Conservation (phyloP, 2,329 filamentous ascomycete species). For the Phoma sp. region DNA sequence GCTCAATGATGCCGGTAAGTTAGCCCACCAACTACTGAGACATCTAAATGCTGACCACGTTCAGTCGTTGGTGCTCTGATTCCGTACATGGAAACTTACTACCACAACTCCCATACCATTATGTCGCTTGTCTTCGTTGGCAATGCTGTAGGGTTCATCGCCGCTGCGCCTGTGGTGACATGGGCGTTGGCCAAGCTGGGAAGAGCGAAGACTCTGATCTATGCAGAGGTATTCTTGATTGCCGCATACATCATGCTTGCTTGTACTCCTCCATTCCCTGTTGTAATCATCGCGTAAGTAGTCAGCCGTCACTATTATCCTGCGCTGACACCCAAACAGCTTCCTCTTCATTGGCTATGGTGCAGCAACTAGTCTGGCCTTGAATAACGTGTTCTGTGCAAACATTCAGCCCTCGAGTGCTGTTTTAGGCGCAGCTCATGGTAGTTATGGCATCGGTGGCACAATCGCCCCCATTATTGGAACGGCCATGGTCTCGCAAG, state of each 20-base stretch:
- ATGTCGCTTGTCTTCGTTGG: constrained; percentile 85
- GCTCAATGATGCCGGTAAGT: constrained; percentile 70
- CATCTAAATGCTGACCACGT: constrained; percentile 14
- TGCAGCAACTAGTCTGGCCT: constrained; percentile 59
- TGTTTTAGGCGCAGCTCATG: constrained; percentile 69
- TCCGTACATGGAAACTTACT: constrained; percentile 80
- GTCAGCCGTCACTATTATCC: neutral
- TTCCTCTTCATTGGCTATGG: constrained; percentile 72
- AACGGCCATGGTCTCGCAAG: constrained; percentile 71
- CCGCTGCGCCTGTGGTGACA: constrained; percentile 74
- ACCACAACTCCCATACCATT: constrained; percentile 76
- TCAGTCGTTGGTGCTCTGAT: constrained; percentile 75
- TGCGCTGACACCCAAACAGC: constrained; percentile 41
- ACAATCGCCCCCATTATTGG: constrained; percentile 74
- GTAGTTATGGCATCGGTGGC: constrained; percentile 62
- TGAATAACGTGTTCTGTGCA: constrained; percentile 65
- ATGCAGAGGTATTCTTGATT: constrained; percentile 65
- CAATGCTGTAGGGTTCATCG: constrained; percentile 78
- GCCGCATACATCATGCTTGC: constrained; percentile 71
- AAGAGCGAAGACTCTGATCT: constrained; percentile 67
- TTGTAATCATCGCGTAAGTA: constrained; percentile 63
- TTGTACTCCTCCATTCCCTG: constrained; percentile 72
- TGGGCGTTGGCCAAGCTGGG: constrained; percentile 68
- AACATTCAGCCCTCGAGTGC: constrained; percentile 61
- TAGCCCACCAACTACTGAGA: neutral